Evolutionary conservation across 2,329 filamentous ascomycete species (phyloP).

Genomic region (Mycocentrospora acerina): DNA sequence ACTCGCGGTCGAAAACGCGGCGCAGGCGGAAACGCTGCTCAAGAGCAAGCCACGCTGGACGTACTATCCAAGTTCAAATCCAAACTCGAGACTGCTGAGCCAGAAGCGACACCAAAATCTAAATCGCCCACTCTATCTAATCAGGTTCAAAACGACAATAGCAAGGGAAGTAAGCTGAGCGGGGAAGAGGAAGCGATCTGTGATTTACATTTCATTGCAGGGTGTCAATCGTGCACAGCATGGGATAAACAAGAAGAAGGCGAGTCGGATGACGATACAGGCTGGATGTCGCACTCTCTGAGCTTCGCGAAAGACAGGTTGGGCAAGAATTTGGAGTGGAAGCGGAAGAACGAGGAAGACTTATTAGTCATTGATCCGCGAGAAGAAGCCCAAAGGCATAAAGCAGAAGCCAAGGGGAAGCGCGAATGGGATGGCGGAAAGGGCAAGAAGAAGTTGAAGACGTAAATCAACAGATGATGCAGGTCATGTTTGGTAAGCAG

Average conservation of each 20-base stretch:
- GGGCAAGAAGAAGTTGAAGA: constrained; percentile 22
- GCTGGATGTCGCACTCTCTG: constrained; percentile 85
- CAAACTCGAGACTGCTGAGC: constrained; percentile 59
- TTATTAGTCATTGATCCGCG: constrained; percentile 90
- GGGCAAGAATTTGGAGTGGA: constrained; percentile 88
- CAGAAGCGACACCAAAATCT: constrained; percentile 42
- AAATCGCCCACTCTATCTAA: constrained; percentile 17
- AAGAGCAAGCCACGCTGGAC: constrained; percentile 60
- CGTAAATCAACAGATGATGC: neutral
- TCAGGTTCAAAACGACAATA: constrained; percentile 16
- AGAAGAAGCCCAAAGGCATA: constrained; percentile 74
- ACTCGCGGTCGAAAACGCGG: constrained; percentile 70
- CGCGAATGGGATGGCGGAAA: constrained; percentile 31
- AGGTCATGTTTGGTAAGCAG: too few relatives aligned
- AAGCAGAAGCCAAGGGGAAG: constrained; percentile 56
- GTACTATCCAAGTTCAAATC: constrained; percentile 78
- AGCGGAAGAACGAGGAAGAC: constrained; percentile 87
- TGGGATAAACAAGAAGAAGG: constrained; percentile 74
- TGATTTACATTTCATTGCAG: constrained; percentile 92
- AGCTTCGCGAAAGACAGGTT: constrained; percentile 86
- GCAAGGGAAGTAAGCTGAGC: constrained; percentile 3
- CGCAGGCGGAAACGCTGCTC: constrained; percentile 55
- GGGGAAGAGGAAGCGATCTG: constrained; percentile 61
- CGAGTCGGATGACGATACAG: constrained; percentile 59
- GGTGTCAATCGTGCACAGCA: constrained; percentile 86